Percentiles rank a stretch among this genome's conserved stretches.
phyloP scores from a whole-genome alignment of 116 monocot genomes.

The Cymodocea nodosa region DNA sequence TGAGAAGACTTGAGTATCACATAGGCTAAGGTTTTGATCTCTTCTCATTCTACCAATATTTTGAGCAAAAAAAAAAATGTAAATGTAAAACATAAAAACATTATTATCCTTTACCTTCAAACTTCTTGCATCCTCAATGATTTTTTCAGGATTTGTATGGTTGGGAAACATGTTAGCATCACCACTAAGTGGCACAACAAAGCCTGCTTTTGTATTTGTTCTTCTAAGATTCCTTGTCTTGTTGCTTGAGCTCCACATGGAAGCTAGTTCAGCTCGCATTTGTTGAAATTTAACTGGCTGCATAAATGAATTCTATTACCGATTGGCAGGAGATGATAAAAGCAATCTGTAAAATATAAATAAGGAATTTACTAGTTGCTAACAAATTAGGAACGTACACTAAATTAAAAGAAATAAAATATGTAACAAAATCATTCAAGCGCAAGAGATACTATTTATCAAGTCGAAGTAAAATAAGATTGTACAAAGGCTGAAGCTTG shows the following conservation, averaged over 20 bases:
- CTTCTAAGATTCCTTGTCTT: conserved; percentile 44
- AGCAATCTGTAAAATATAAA: too few species aligned
- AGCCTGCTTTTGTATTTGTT: conserved; percentile 25
- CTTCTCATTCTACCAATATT: background rate
- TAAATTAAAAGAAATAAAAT: too few species aligned
- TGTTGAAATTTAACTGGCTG: conserved; percentile 66
- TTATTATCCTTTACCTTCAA: conserved; percentile 32
- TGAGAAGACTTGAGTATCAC: too few species aligned
- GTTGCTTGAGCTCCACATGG: conserved; percentile 57
- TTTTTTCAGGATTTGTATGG: conserved; percentile 16
- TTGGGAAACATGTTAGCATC: conserved; percentile 16
- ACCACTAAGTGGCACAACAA: conserved; percentile 16
- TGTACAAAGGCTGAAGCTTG: too few species aligned
- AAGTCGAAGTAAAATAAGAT: too few species aligned
- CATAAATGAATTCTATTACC: conserved; percentile 3
- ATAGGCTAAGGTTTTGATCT: too few species aligned
- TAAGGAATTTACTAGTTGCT: too few species aligned
- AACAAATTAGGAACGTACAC: too few species aligned
- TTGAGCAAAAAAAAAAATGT: background rate
- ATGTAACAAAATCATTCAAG: too few species aligned
- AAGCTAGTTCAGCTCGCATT: conserved; percentile 77
- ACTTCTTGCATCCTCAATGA: conserved; percentile 23
- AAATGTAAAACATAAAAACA: background rate
- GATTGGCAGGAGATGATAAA: background rate
- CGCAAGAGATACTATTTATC: too few species aligned